Evolutionary conservation across 352 stramenopile genomes (phyloP).

Genomic region (Pythium plurisporium): DNA sequence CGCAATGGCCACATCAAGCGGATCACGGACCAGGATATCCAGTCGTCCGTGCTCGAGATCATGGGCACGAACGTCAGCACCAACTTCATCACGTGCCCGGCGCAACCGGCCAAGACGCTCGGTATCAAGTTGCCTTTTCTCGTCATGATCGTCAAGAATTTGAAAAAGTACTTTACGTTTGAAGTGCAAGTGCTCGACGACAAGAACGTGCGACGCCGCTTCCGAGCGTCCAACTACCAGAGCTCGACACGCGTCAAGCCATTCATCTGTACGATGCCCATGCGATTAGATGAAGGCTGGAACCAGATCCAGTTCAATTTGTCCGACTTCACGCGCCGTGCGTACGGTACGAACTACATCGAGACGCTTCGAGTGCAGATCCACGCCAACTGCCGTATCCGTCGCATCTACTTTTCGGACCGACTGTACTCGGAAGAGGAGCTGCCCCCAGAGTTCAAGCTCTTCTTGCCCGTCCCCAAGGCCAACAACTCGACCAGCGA

Average conservation of each 20-base stretch:
- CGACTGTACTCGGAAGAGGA: slow-evolving; percentile 97
- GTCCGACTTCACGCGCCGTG: slow-evolving; percentile 94
- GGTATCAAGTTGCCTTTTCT: slow-evolving; percentile 98
- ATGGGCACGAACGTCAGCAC: slow-evolving; percentile 98
- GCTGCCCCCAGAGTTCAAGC: slow-evolving; percentile 96
- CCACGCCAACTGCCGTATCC: slow-evolving; percentile 96
- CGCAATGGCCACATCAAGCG: slow-evolving; percentile 98
- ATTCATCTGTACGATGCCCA: slow-evolving; percentile 99
- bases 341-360: slow-evolving; percentile 98
- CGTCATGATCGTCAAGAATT: slow-evolving; percentile 99
- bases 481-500: slow-evolving; percentile 48
- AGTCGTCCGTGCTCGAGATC: slow-evolving; percentile 97
- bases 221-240: slow-evolving; percentile 97
- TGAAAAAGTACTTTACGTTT: slow-evolving; percentile 99
- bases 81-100: slow-evolving; percentile 96
- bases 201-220: slow-evolving; percentile 96
- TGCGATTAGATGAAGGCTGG: slow-evolving; percentile 97
- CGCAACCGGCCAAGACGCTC: slow-evolving; percentile 92
- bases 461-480: slow-evolving; percentile 95
- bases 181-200: slow-evolving; percentile 98
- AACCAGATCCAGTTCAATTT: slow-evolving; percentile 99
- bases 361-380: slow-evolving; percentile 97
- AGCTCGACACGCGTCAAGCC: slow-evolving; percentile 96
- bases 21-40: slow-evolving; percentile 97
- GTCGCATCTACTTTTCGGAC: slow-evolving; percentile 97